phyloP scores from a whole-genome alignment of 306 rosid genomes.

The Psophocarpus tetragonolobus region DNA sequence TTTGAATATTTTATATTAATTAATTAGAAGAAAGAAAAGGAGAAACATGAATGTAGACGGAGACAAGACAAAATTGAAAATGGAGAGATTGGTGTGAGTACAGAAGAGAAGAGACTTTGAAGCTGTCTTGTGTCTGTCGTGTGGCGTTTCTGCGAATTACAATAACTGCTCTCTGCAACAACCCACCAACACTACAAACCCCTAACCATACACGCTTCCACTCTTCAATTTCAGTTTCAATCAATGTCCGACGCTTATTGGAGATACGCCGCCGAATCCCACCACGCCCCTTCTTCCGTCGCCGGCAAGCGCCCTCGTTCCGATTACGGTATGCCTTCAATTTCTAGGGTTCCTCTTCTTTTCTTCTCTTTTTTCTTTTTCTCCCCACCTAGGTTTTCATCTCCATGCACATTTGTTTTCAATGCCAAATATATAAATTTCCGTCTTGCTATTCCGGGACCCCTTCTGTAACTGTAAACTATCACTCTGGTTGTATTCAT shows the following conservation, averaged over 20 bases:
- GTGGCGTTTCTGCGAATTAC: not conserved
- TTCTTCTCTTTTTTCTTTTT: not conserved
- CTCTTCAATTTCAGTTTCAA: not conserved
- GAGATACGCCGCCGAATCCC: slow-evolving; percentile 87
- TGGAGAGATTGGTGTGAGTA: not conserved
- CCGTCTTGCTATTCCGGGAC: not conserved
- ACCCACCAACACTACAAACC: not conserved
- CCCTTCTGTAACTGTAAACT: too few species aligned
- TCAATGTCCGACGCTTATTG: slow-evolving; percentile 85
- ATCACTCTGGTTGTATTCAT: not conserved
- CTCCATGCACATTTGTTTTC: not conserved
- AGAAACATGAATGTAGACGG: too few species aligned
- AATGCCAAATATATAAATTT: too few species aligned
- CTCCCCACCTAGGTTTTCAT: not conserved
- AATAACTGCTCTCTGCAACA: not conserved
- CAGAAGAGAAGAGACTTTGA: not conserved
- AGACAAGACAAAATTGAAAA: not conserved
- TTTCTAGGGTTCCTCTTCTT: slow-evolving; percentile 41
- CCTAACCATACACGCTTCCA: not conserved
- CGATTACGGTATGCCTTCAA: slow-evolving; percentile 63
- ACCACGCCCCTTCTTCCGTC: slow-evolving; percentile 56
- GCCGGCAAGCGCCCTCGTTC: slow-evolving; percentile 84
- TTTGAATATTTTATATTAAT: too few species aligned
- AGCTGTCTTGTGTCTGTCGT: not conserved
- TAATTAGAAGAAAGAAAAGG: too few species aligned